Percentiles rank a stretch among this genome's conserved stretches.
phyloP scores from a whole-genome alignment of 2,329 filamentous ascomycete genomes.

The Arachnomyces sp. region DNA sequence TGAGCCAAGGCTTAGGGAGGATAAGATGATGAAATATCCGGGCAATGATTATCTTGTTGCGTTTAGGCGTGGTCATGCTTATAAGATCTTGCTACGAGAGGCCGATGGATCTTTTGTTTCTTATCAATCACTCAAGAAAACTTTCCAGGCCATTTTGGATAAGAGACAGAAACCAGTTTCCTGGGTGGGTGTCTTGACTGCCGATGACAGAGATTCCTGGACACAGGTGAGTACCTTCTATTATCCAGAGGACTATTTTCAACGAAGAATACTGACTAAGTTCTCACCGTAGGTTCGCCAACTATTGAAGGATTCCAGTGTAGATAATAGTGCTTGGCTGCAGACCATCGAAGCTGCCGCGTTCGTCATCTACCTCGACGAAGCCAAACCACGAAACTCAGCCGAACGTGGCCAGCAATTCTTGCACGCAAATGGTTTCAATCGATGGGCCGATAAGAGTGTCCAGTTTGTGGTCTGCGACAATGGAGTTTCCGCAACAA shows the following conservation, averaged over 20 bases:
- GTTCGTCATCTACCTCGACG: constrained; percentile 20
- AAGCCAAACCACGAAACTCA: constrained; percentile 13
- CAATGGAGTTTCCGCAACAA: constrained; percentile 18
- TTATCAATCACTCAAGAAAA: constrained; percentile 1
- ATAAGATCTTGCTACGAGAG: not conserved
- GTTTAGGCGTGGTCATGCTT: constrained; percentile 4
- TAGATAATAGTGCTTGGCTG: not conserved
- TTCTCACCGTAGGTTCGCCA: not conserved
- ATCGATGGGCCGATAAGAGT: constrained; percentile 21
- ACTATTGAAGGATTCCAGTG: not conserved
- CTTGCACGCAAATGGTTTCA: constrained; percentile 13
- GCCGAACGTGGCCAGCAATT: constrained; percentile 14
- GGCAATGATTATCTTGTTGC: constrained; percentile 3
- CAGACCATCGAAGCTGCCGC: constrained; percentile 16
- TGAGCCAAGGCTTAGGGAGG: not conserved
- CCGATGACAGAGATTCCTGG: constrained; percentile 9
- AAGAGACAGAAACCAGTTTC: constrained; percentile 1
- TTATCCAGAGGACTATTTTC: constrained; percentile 13
- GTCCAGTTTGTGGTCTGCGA: constrained; percentile 19
- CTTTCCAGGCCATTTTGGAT: constrained; percentile 2
- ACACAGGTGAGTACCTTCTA: constrained; percentile 12
- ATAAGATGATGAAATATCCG: constrained; percentile 2
- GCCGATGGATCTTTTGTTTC: constrained; percentile 1
- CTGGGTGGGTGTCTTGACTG: constrained; percentile 10
- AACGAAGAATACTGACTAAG: no score